Evolutionary conservation across 1,139 yeast genomes (phyloP), one percentile per base, ranked within the genome.

Genomic region (Geotrichum klebahnii): DNA sequence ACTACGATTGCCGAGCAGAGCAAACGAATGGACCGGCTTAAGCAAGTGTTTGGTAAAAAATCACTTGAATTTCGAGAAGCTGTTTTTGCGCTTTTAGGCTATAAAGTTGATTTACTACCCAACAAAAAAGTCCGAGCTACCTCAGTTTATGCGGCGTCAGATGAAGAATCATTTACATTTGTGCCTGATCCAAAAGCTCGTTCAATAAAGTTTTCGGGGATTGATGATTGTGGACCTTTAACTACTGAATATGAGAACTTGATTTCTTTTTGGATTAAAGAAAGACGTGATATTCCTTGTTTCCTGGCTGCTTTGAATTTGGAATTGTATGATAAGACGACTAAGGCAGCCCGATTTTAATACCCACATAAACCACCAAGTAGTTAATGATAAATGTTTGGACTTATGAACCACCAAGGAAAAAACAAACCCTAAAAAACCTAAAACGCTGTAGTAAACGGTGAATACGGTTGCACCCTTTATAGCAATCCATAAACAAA

Each of bases 271-370:
- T 87, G 95, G 89, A 79, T 85, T 2, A 74, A 74, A 44, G 85
- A 83, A 46, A 77, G 80, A 55, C 78, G 77, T 38, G 89, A 86
- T 58, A 79, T 87, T 22, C 87, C 95, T 0, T 84, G 95, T 59
- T 84, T 88, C 60, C 69, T 89, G 51, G 82, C 94, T 51, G 89
- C 94, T 0, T 70, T 88, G 55, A 85, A 81, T 48, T 69, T 88
- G 52, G 82, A 78, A 59, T 67, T 86, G 23, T 81, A 79, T 67
- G 82, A 80, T 38, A 55, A 58, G 36, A 60, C 62, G 12, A 57
- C 62, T 19, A 59, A 59, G 40, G 63, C 63, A 6, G 53, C 54
- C 4, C 48, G 60, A 12, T 41, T 50, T 35, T 49, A 35, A 73
- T 16, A n/a, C 29, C 12, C 10, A 10, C 2, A 16, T 20, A 5